Conservation (phyloP, 768 basidiomycete genomes). For the Kwoniella dejecticola region DNA sequence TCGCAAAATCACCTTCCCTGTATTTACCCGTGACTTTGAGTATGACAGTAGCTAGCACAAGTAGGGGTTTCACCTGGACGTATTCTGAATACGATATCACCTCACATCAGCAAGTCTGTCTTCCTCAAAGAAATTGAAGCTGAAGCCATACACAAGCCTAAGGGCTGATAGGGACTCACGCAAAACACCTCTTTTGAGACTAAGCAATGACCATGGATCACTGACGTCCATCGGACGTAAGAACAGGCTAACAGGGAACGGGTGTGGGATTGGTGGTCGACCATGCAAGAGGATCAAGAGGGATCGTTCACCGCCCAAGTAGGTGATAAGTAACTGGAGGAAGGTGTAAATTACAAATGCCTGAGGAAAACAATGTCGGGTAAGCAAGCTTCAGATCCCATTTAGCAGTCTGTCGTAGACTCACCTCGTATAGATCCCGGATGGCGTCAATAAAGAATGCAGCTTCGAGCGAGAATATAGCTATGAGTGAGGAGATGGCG, state of each 20-base stretch:
- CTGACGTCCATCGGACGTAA: constrained; percentile 84
- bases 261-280: constrained; percentile 79
- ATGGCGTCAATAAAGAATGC: constrained; percentile 96
- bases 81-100: constrained; percentile 68
- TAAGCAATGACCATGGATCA: constrained; percentile 92
- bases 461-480: constrained; percentile 87
- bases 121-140: no score
- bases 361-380: constrained; percentile 58
- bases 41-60: constrained; percentile 79
- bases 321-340: constrained; percentile 50
- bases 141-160: no score
- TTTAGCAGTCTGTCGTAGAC: constrained; percentile 55
- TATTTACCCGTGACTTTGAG: constrained; percentile 85
- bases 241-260: constrained; percentile 84
- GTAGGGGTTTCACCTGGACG: constrained; percentile 89
- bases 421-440: constrained; percentile 92
- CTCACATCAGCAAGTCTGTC: neutral
- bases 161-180: constrained; percentile 67
- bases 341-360: constrained; percentile 57
- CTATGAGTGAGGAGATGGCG: constrained; percentile 84
- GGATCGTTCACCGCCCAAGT: constrained; percentile 82
- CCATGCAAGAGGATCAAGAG: constrained; percentile 90
- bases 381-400: constrained; percentile 49
- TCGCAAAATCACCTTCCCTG: constrained; percentile 82
- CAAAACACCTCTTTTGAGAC: constrained; percentile 89